These are phyloP conservation scores for Dactylellina drechsleri DNA, from an alignment of 2,329 filamentous ascomycete species.

Conservation along the genomic window DNA sequence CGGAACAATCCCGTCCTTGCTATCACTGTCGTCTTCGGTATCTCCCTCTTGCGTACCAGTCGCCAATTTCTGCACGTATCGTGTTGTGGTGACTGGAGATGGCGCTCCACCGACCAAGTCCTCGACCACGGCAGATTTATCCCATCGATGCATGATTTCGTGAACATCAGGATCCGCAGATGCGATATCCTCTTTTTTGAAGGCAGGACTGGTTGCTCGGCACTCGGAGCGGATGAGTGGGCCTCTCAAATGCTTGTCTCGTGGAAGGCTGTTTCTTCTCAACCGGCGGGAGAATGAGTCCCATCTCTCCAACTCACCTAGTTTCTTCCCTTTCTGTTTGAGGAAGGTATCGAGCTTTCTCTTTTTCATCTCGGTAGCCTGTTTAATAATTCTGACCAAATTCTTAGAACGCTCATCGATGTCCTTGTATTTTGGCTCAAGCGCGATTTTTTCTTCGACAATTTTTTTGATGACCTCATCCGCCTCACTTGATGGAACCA, in stretches of 20 bases:
- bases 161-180: slow-evolving; percentile 12
- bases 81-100: too few relatives aligned
- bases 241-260: slow-evolving; percentile 21
- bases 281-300: slow-evolving; percentile 27
- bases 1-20: too few relatives aligned
- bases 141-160: slow-evolving; percentile 29
- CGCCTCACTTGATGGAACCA: slow-evolving; percentile 6
- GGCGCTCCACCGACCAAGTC: neutral
- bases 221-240: neutral
- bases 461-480: slow-evolving; percentile 17
- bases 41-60: too few relatives aligned
- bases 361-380: slow-evolving; percentile 13
- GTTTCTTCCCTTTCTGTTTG: neutral
- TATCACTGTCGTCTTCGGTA: too few relatives aligned
- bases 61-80: too few relatives aligned
- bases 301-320: neutral
- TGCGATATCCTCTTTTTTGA: neutral
- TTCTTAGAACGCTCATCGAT: neutral
- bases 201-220: neutral
- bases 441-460: slow-evolving; percentile 19
- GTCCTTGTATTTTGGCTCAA: slow-evolving; percentile 5
- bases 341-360: slow-evolving; percentile 1
- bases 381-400: slow-evolving; percentile 7
- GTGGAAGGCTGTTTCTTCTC: slow-evolving; percentile 11
- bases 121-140: slow-evolving; percentile 16